Evolutionary conservation across 345 rosid genomes (phyloP), one percentile per base, ranked within the genome.

Genomic region (Fremontodendron californicum): DNA sequence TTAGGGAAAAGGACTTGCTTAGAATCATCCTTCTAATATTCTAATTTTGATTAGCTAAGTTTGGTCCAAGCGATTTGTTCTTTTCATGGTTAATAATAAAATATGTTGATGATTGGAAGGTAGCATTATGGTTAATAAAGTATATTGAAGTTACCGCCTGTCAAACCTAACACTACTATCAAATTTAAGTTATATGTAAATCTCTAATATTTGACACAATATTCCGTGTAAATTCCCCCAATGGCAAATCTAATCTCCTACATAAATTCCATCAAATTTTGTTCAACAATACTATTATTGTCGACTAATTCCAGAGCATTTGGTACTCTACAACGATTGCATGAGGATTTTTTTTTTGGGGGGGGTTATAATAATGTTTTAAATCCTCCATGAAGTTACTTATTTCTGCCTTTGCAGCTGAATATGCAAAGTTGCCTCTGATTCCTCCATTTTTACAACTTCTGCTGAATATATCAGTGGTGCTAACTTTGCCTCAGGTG

Each of bases 401-500:
- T 67, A 31, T 33, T 37, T 29, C 1, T 33, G 21, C 37, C 6
- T 46, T 1, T 33, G 13, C 86, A 89, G 90, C 88, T 11, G 85
- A 84, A 68, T 85, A 85, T 71, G 89, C 92, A 52, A 81, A 82
- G 35, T 33, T 33, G 35, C 35, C 35, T 33, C 35, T 33, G 35
- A 33, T 33, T 33, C 35, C 35, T 33, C 81, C 90, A 3, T 87
- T 74, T 76, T 11, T 80, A 18, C 84, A 85, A 66, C 87, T 0
- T 80, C 87, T 42, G 82, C 79, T 21, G 89, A 87, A 54, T 81
- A 42, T 29, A 52, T 58, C 16, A 35, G 42, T 27, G 90, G 89
- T 49, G 88, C 70, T 5, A 87, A 87, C 81, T 87, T 89, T 73
- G 89, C 90, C 21, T 89, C 92, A 0, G 90, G 88, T 12, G 89